Evolutionary conservation across 768 basidiomycete species (phyloP).

Genomic region (Termitomyces sp.): DNA sequence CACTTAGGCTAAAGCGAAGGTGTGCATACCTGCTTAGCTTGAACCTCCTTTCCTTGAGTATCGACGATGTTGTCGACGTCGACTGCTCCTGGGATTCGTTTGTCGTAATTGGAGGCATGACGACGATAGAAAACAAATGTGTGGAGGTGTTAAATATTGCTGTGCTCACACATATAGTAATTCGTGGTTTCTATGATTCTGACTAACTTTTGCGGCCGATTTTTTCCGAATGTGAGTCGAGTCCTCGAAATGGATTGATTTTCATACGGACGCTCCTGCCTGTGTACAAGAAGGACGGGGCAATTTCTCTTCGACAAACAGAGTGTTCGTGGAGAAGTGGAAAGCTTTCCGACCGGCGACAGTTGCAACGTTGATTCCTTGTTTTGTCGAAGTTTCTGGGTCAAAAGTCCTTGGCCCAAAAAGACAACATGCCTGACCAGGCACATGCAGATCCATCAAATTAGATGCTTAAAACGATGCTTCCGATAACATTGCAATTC

Average conservation of each 20-base stretch:
- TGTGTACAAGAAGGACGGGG: background rate
- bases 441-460: background rate
- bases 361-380: background rate
- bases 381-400: conserved; percentile 1
- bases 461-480: conserved; percentile 1
- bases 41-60: conserved; percentile 78
- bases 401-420: background rate
- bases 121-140: conserved; percentile 24
- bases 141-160: conserved; percentile 14
- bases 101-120: conserved; percentile 44
- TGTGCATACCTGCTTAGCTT: conserved; percentile 73
- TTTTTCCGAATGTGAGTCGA: conserved; percentile 24
- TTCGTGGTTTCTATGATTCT: conserved; percentile 7
- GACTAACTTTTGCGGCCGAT: conserved; percentile 24
- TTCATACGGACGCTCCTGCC: background rate
- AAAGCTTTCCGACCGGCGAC: background rate
- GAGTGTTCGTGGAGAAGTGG: background rate
- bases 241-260: conserved; percentile 3
- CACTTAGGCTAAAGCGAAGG: background rate
- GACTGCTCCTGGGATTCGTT: conserved; percentile 37
- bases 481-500: conserved; percentile 16
- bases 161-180: conserved; percentile 11
- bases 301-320: background rate
- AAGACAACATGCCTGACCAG: background rate
- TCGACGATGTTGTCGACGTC: conserved; percentile 32